Evolutionary conservation across 2,329 filamentous ascomycete genomes (phyloP).

Genomic region (Cladosporium oxysporum): DNA sequence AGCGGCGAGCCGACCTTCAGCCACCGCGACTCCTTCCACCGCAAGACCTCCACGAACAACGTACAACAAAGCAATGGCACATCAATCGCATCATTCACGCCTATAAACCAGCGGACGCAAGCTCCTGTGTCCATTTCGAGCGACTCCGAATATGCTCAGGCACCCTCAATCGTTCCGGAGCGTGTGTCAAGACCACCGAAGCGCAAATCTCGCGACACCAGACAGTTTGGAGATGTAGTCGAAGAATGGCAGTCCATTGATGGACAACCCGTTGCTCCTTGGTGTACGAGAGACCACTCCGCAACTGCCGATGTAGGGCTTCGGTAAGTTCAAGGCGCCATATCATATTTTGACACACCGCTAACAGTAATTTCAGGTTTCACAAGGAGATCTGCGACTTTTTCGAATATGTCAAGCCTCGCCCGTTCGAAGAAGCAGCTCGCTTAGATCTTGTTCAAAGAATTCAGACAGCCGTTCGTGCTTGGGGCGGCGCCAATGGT

Average conservation of each 20-base stretch:
- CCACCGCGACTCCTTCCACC: slow-evolving; percentile 36
- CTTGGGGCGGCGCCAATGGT: slow-evolving; percentile 21
- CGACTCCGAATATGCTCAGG: neutral
- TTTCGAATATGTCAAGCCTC: slow-evolving; percentile 79
- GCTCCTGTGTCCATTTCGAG: slow-evolving; percentile 8
- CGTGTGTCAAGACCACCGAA: slow-evolving; percentile 49
- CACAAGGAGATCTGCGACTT: slow-evolving; percentile 92
- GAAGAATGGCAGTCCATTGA: slow-evolving; percentile 45
- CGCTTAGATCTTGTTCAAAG: slow-evolving; percentile 72
- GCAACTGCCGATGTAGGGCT: slow-evolving; percentile 25
- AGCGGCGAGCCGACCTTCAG: slow-evolving; percentile 32
- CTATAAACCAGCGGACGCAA: slow-evolving; percentile 3
- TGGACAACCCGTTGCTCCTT: slow-evolving; percentile 58
- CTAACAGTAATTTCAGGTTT: slow-evolving; percentile 55
- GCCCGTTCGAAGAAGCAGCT: slow-evolving; percentile 73
- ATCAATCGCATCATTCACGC: neutral
- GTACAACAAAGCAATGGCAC: neutral
- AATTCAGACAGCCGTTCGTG: slow-evolving; percentile 61
- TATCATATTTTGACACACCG: neutral
- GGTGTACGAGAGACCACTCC: slow-evolving; percentile 53
- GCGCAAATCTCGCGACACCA: slow-evolving; percentile 58
- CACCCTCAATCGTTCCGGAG: slow-evolving; percentile 6
- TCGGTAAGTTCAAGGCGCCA: slow-evolving; percentile 25
- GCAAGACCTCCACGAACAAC: slow-evolving; percentile 12
- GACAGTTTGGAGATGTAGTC: slow-evolving; percentile 39